Percentiles rank a stretch among this genome's conserved stretches.
These are phyloP conservation scores for Mycosarcoma maydis DNA, from an alignment of 1,284 basidiomycete genomes.

Conservation along the genomic window DNA sequence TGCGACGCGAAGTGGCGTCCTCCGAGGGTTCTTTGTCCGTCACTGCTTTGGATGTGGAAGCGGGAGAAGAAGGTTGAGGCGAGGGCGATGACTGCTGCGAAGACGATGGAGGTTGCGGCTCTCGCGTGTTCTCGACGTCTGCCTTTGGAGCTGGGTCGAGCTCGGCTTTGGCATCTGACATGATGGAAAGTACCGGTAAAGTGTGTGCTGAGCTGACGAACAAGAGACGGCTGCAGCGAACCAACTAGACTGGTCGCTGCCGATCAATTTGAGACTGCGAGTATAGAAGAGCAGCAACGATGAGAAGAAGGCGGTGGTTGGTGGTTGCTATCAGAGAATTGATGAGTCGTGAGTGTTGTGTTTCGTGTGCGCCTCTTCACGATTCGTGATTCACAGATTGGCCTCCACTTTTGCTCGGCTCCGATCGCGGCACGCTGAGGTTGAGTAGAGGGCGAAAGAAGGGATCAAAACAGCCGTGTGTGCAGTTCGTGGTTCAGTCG, in stretches of 20 bases:
- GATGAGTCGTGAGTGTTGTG: slow-evolving; percentile 1
- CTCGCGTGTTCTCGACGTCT: slow-evolving; percentile 8
- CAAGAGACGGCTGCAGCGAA: too few relatives aligned
- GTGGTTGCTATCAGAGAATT: too few relatives aligned
- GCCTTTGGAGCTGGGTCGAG: slow-evolving; percentile 1
- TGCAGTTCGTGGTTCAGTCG: too few relatives aligned
- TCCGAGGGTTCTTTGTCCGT: slow-evolving; percentile 18
- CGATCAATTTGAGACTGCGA: slow-evolving; percentile 5
- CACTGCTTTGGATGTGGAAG: slow-evolving; percentile 13
- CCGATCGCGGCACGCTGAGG: slow-evolving; percentile 15
- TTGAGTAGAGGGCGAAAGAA: too few relatives aligned
- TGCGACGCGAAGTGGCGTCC: slow-evolving; percentile 43
- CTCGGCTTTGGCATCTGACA: slow-evolving; percentile 21
- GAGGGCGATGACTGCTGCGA: slow-evolving; percentile 15
- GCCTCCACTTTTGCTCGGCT: slow-evolving; percentile 32
- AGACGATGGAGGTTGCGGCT: slow-evolving; percentile 11
- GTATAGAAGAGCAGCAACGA: not conserved
- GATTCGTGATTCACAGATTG: slow-evolving; percentile 1
- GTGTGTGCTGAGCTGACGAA: too few relatives aligned
- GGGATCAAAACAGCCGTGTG: too few relatives aligned
- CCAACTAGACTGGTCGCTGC: too few relatives aligned
- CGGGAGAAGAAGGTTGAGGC: slow-evolving; percentile 10
- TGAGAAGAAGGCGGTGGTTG: not conserved
- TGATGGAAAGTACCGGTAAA: slow-evolving; percentile 8
- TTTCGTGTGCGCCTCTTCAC: slow-evolving; percentile 6